These are phyloP conservation scores for Aspergillus hiratsukae DNA, from an alignment of 2,329 filamentous ascomycete genomes.

Conservation along the genomic window DNA sequence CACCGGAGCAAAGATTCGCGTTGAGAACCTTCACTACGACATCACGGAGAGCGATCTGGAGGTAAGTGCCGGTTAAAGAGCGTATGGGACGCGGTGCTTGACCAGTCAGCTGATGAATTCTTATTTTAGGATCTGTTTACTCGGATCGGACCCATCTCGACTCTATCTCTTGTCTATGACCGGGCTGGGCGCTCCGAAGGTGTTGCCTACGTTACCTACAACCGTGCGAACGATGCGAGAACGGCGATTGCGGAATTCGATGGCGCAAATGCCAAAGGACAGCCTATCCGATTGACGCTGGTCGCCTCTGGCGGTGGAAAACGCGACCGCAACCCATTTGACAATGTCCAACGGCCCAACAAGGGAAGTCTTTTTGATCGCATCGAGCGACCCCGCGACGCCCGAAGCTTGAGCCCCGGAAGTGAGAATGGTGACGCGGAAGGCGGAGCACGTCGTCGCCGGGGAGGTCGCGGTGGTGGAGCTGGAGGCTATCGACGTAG, in stretches of 20 bases:
- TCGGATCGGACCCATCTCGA: constrained; percentile 67
- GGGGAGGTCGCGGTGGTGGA: constrained; percentile 36
- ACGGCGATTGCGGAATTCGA: constrained; percentile 76
- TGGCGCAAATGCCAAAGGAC: constrained; percentile 83
- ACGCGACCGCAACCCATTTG: constrained; percentile 44
- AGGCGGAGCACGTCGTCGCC: constrained; percentile 35
- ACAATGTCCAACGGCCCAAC: constrained; percentile 45
- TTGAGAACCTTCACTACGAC: constrained; percentile 91
- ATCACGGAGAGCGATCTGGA: constrained; percentile 78
- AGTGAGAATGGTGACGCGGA: constrained; percentile 30
- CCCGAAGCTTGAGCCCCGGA: constrained; percentile 41
- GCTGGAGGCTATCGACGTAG: constrained; percentile 48
- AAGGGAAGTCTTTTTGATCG: constrained; percentile 63
- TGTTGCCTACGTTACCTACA: constrained; percentile 77
- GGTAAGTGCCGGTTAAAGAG: constrained; percentile 43
- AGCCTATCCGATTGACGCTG: constrained; percentile 72
- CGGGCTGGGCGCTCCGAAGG: constrained; percentile 84
- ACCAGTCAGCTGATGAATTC: background rate
- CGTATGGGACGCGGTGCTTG: background rate
- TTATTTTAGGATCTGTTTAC: constrained; percentile 68
- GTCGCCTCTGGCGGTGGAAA: constrained; percentile 47
- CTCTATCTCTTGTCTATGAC: constrained; percentile 73
- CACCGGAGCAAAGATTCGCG: constrained; percentile 66
- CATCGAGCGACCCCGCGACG: constrained; percentile 45
- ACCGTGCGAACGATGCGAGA: constrained; percentile 64